These are phyloP conservation scores for Macrolepiota albuminosa DNA, from an alignment of 768 basidiomycete genomes.

Conservation along the genomic window DNA sequence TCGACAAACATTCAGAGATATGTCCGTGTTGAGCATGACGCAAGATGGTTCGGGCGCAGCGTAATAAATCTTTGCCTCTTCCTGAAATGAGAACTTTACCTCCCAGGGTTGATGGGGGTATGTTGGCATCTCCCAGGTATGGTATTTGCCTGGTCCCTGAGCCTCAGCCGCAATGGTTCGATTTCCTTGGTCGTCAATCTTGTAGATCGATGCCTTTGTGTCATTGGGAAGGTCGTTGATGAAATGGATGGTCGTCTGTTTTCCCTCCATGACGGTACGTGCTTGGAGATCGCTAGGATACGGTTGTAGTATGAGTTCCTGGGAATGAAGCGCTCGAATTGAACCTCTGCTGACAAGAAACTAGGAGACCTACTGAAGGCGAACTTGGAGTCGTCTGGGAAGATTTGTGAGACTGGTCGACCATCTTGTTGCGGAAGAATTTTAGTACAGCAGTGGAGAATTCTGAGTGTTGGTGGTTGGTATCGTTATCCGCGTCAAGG, in stretches of 20 bases:
- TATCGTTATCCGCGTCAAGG: too few relatives aligned
- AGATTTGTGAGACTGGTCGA: neutral
- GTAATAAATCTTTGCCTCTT: neutral
- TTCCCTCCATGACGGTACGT: neutral
- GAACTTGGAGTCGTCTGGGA: neutral
- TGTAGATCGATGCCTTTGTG: neutral
- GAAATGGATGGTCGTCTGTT: neutral
- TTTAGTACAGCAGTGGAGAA: neutral
- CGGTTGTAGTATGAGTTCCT: neutral
- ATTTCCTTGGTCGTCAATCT: neutral
- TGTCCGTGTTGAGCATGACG: neutral
- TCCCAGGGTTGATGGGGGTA: constrained; percentile 10
- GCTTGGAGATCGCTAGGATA: neutral
- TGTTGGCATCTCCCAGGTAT: neutral
- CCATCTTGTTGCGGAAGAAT: neutral
- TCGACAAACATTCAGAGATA: neutral
- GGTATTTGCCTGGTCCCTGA: fast-evolving
- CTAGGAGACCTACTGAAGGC: neutral
- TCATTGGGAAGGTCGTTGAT: neutral
- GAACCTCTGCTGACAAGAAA: neutral
- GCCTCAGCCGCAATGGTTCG: too few relatives aligned
- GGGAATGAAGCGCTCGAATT: neutral
- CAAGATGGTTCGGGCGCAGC: neutral
- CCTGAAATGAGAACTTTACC: neutral
- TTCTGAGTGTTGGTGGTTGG: neutral